Conservation (phyloP, 352 stramenopile genomes). For the Pythium angustatum region DNA sequence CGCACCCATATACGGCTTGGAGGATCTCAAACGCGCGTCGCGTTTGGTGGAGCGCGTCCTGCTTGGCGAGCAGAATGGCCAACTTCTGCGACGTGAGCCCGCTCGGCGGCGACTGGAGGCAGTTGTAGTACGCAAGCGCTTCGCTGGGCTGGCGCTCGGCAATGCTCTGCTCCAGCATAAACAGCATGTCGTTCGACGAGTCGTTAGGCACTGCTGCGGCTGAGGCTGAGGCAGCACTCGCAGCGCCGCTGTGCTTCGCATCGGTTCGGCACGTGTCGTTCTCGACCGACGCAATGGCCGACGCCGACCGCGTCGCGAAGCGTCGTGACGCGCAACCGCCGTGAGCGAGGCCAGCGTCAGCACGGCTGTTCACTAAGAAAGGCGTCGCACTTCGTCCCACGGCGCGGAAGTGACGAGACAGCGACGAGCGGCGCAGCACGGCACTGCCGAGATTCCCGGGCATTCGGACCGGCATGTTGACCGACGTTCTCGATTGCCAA, state of each 20-base stretch:
- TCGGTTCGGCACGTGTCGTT: slow-evolving; percentile 1
- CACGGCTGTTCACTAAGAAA: not conserved
- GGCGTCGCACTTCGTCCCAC: not conserved
- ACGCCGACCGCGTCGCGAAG: slow-evolving; percentile 19
- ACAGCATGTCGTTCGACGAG: slow-evolving; percentile 1
- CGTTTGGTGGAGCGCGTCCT: slow-evolving; percentile 34
- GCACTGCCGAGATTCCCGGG: not conserved
- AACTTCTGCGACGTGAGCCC: slow-evolving; percentile 49
- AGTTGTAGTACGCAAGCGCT: slow-evolving; percentile 55
- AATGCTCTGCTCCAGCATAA: slow-evolving; percentile 40
- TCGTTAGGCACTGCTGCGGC: not conserved
- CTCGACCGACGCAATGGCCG: slow-evolving; percentile 13
- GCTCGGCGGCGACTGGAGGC: slow-evolving; percentile 35
- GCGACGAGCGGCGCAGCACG: slow-evolving; percentile 7
- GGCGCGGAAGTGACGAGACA: slow-evolving; percentile 1
- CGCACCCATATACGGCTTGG: slow-evolving; percentile 30
- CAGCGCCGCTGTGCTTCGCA: not conserved
- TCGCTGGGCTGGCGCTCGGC: slow-evolving; percentile 31
- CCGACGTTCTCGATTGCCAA: not conserved
- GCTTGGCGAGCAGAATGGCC: slow-evolving; percentile 65
- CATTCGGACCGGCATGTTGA: slow-evolving; percentile 3
- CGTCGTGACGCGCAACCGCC: not conserved
- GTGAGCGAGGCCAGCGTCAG: not conserved
- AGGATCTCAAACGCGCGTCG: slow-evolving; percentile 43
- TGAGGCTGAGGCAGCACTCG: not conserved